Evolutionary conservation across 345 rosid species (phyloP), one percentile per base, ranked within the genome.

Genomic region (Luvunga scandens): DNA sequence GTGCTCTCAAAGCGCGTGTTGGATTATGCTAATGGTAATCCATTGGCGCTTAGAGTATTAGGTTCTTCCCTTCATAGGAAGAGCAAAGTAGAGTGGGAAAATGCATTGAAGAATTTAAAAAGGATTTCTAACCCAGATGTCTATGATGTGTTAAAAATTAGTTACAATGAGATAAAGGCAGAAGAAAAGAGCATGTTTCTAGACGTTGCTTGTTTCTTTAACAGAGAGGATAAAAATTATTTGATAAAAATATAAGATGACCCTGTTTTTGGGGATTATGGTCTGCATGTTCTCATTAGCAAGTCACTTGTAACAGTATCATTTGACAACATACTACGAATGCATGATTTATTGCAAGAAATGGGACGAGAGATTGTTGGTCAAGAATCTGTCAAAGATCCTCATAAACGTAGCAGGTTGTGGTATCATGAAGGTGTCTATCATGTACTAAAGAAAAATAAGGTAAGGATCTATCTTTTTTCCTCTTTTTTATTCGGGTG

Each of bases 161-260:
- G 79, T 61, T 78, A 33, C 55, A 78, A 78, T 16, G 45, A 42
- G 7, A 4, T 84, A 0, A 56, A 68, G 2, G 24, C 3, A 0
- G 19, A 22, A 18, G 76, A 83, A 77, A 85, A 85, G 67, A 34
- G 69, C 22, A 34, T 83, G 12, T 88, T 88, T 73, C 85, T 85
- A 18, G 87, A 88, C 55, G 82, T 88, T 67, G 89, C 89, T 18
- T 83, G 88, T 63, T 85, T 84, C 76, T 88, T 85, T 60, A 79
- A 83, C 31, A 73, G 83, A 18, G 67, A 74, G 31, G 39, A 38
- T 0, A 65, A 13, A 9, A 74, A 76, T 25, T 14, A 22, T 19
- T 79, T 82, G 14, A 78, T 24, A 60, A 31, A 48, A 31, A 71
- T 83, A 18, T 76, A 83, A 2, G 75, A 75, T 3, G 9, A 77